These are phyloP conservation scores for Eucalyptus cloeziana DNA, from an alignment of 345 rosid genomes.

Conservation along the genomic window DNA sequence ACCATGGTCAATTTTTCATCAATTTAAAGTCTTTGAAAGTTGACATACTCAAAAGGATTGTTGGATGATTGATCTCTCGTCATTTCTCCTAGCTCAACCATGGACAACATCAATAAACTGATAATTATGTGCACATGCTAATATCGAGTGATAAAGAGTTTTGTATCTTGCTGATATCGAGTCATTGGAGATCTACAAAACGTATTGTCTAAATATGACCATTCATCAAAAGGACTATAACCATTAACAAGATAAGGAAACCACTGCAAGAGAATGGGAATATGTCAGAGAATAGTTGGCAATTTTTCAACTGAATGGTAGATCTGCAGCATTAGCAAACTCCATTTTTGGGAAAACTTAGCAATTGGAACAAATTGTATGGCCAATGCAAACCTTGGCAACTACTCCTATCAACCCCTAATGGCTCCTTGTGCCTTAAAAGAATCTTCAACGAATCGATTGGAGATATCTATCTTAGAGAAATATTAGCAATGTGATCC, in stretches of 20 bases:
- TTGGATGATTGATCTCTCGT: neutral
- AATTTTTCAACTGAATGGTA: neutral
- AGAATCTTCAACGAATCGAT: neutral
- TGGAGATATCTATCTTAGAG: too few relatives aligned
- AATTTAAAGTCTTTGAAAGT: neutral
- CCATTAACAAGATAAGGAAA: neutral
- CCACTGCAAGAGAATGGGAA: neutral
- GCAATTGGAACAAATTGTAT: too few relatives aligned
- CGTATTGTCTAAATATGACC: rapidly evolving
- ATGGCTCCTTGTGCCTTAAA: neutral
- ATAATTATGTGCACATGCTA: neutral
- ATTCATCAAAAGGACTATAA: neutral
- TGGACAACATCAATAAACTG: neutral
- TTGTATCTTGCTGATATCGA: neutral
- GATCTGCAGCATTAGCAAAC: neutral
- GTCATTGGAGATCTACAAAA: neutral
- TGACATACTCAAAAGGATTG: neutral
- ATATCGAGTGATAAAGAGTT: neutral
- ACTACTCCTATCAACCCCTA: neutral
- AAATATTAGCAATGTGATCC: neutral
- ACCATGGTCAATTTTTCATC: neutral
- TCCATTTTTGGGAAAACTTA: neutral
- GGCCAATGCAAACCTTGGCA: neutral
- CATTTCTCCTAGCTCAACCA: neutral
- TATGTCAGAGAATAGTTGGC: neutral